Base-by-base conservation (phyloP, 2,329 filamentous ascomycete species). In the Sporothrix brunneoviolacea region DNA sequence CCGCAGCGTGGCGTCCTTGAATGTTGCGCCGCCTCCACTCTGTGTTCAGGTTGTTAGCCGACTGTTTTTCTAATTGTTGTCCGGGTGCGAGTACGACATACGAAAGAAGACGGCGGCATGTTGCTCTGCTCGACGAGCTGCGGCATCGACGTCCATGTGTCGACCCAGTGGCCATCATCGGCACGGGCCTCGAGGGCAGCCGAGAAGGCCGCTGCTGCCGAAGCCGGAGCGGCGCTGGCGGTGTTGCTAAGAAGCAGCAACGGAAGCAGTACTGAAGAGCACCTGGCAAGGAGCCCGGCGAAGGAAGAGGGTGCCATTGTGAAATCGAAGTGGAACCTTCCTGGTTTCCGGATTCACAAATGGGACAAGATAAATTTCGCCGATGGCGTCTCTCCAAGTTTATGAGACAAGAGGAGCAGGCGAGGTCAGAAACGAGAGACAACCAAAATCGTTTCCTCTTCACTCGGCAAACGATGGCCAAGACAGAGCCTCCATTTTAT, bases 101-200 rank as follows among this genome's bases (percentile, higher is more conserved):
- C 77, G 59, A 81, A 86, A 37, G 80, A 77, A 3, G 72, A 62
- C 0, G 76, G 75, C 9, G 82, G 82, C 18, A 86, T 69, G 56
- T 85, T 86, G 41, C 65, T 69, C 9, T 72, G 74, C 59, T 86
- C 82, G 2, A 79, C 79, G 36, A 83, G 65, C 60, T 85, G 81
- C 0, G 81, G 80, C 81, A 84, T 84, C 3, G 79, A 71, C 0
- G 77, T 76, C 82, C 82, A 86, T 2, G 76, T 80, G 54, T 78
- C 74, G 6, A 83, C 74, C 82, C 81, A 84, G 56, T 81, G 77
- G 38, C 70, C 59, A 28, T 64, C 64, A n/a, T 65, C 62, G 18
- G 56, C 56, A 28, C 33, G 33, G n/a, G 43, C 42, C 33, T 37
- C 21, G 10, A 37, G 8, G 24, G 44, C 44, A 6, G 44, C 44